Evolutionary conservation across 2,329 filamentous ascomycete genomes (phyloP).

Genomic region (Aspergillus ruber): DNA sequence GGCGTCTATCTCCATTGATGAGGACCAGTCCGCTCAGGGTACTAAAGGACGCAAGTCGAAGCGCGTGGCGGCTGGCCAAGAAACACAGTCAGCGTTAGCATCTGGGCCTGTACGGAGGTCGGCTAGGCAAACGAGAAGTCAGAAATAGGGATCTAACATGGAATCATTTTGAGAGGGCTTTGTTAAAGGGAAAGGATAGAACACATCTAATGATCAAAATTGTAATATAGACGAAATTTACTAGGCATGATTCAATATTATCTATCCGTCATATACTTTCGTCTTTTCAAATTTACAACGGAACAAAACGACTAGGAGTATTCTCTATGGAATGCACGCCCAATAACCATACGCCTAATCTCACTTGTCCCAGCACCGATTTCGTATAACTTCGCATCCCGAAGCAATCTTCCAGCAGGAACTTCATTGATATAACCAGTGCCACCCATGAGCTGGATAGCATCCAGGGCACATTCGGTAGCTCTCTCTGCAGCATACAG

Average conservation of each 20-base stretch:
- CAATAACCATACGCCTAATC: slow-evolving; percentile 89
- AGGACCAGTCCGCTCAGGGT: not conserved
- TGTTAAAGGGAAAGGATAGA: not conserved
- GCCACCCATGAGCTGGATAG: slow-evolving; percentile 85
- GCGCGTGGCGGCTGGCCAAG: slow-evolving; percentile 13
- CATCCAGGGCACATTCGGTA: slow-evolving; percentile 74
- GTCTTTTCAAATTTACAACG: too few relatives aligned
- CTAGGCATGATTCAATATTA: not conserved
- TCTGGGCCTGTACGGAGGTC: slow-evolving; percentile 22
- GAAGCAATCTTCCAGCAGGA: slow-evolving; percentile 73
- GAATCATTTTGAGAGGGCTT: not conserved
- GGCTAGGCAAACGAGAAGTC: slow-evolving; percentile 21
- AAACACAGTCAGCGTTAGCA: slow-evolving; percentile 4
- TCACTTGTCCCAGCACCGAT: slow-evolving; percentile 96
- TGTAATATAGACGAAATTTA: too few relatives aligned
- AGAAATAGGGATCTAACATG: slow-evolving; percentile 3
- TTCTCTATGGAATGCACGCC: slow-evolving; percentile 83
- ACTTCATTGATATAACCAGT: slow-evolving; percentile 98
- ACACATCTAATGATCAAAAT: not conserved
- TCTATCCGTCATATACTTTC: too few relatives aligned
- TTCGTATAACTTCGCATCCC: slow-evolving; percentile 81
- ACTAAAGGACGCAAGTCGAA: slow-evolving; percentile 15
- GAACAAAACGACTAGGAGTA: slow-evolving; percentile 42
- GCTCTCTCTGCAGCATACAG: slow-evolving; percentile 87
- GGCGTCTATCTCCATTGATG: slow-evolving; percentile 10